Evolutionary conservation across 768 basidiomycete genomes (phyloP).

Genomic region (Porpolomopsis calyptriformis): DNA sequence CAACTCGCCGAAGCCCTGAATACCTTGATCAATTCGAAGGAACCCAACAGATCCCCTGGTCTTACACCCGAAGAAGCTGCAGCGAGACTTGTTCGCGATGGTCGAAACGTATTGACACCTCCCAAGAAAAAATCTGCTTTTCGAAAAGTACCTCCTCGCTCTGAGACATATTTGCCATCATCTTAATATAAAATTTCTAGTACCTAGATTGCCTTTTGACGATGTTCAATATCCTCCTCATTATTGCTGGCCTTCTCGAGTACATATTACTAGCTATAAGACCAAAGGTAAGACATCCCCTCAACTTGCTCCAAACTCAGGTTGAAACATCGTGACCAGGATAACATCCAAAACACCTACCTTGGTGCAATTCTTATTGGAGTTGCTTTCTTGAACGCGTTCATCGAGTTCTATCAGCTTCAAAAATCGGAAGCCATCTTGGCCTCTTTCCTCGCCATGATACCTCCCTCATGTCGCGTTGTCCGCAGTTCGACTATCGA

Average conservation of each 20-base stretch:
- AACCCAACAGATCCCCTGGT: constrained; percentile 40
- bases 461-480: constrained; percentile 56
- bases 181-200: constrained; percentile 21
- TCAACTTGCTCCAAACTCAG: neutral
- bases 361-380: constrained; percentile 59
- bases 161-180: neutral
- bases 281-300: constrained; percentile 34
- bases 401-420: constrained; percentile 62
- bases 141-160: constrained; percentile 38
- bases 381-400: constrained; percentile 59
- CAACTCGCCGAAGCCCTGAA: constrained; percentile 31
- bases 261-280: constrained; percentile 54
- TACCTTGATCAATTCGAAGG: constrained; percentile 43
- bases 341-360: constrained; percentile 56
- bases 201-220: constrained; percentile 54
- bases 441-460: constrained; percentile 64
- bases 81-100: constrained; percentile 42
- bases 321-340: constrained; percentile 22
- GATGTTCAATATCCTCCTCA: constrained; percentile 59
- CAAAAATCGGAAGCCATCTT: constrained; percentile 68
- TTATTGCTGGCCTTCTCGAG: constrained; percentile 55
- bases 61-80: constrained; percentile 44
- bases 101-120: constrained; percentile 54
- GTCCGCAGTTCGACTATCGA: constrained; percentile 46
- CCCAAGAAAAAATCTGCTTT: constrained; percentile 57